A percentile compares a stretch with the other conserved stretches of the same genome.
These are phyloP conservation scores for Naganishia kalamii DNA, from an alignment of 768 basidiomycete species.

Conservation along the genomic window DNA sequence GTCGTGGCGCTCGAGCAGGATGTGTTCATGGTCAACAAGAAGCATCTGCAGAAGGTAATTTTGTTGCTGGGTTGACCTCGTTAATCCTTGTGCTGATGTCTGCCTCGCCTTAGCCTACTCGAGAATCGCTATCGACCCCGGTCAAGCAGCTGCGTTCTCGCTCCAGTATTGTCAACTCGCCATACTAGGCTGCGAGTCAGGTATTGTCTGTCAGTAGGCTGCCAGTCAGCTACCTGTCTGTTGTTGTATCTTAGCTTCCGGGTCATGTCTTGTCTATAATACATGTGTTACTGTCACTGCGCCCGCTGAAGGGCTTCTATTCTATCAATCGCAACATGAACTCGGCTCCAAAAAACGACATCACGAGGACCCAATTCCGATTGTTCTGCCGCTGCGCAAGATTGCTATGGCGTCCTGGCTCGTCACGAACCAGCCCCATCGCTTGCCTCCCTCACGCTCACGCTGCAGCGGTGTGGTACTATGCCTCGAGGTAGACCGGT, in stretches of 20 bases:
- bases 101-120: slow-evolving; percentile 22
- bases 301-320: neutral
- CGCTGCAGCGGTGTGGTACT: no score
- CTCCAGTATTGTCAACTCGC: slow-evolving; percentile 39
- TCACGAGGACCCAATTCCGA: slow-evolving; percentile 11
- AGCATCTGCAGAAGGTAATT: slow-evolving; percentile 74
- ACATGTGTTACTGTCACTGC: neutral
- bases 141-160: slow-evolving; percentile 32
- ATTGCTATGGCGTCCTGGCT: slow-evolving; percentile 17
- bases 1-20: slow-evolving; percentile 93
- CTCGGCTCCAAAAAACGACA: no score
- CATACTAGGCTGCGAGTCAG: slow-evolving; percentile 28
- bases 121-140: slow-evolving; percentile 31
- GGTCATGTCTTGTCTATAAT: slow-evolving; percentile 9
- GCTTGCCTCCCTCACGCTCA: slow-evolving; percentile 6
- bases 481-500: slow-evolving; percentile 25
- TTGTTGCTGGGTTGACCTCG: slow-evolving; percentile 40
- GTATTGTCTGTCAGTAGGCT: neutral
- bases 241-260: slow-evolving; percentile 1
- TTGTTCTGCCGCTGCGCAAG: neutral
- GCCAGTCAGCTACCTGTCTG: no score
- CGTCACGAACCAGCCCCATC: slow-evolving; percentile 24
- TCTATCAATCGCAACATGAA: neutral
- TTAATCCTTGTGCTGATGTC: neutral
- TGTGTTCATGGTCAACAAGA: slow-evolving; percentile 90